Percentiles rank a stretch among this genome's conserved stretches.
These are phyloP conservation scores for Delitschia confertaspora DNA, from an alignment of 495 filamentous ascomycete species.

Conservation along the genomic window DNA sequence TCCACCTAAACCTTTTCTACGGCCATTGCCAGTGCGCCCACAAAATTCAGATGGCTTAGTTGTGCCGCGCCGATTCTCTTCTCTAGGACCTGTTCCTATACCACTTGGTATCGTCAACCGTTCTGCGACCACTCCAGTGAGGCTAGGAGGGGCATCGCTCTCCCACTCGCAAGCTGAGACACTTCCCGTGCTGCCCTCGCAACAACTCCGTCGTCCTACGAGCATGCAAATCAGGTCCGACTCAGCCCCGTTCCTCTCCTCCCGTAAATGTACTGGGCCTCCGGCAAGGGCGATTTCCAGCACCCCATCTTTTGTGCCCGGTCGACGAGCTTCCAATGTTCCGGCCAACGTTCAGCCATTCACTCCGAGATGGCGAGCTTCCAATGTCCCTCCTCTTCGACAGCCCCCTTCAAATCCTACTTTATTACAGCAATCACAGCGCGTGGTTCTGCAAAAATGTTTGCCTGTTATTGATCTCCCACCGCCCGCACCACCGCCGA, in stretches of 20 bases:
- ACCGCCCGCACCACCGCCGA: constrained; percentile 32
- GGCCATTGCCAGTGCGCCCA: constrained; percentile 22
- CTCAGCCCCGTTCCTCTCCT: constrained; percentile 31
- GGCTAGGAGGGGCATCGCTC: constrained; percentile 4
- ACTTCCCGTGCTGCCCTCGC: neutral
- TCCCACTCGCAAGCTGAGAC: constrained; percentile 5
- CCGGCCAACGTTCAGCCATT: neutral
- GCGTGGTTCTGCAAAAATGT: constrained; percentile 13
- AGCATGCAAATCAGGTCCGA: constrained; percentile 33
- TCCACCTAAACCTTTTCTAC: constrained; percentile 21
- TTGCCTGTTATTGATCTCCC: constrained; percentile 30
- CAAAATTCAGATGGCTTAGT: constrained; percentile 19
- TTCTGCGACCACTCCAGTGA: constrained; percentile 15
- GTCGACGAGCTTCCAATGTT: constrained; percentile 11
- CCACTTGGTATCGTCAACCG: constrained; percentile 20
- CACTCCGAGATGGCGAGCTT: no score
- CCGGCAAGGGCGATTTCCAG: constrained; percentile 14
- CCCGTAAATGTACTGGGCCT: constrained; percentile 10
- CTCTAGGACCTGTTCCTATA: constrained; percentile 18
- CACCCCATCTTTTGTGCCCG: constrained; percentile 19
- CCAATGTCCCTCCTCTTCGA: no score
- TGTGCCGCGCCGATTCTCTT: constrained; percentile 23
- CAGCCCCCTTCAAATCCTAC: constrained; percentile 4
- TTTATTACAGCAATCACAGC: constrained; percentile 7
- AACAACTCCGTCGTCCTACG: constrained; percentile 28